These are phyloP conservation scores for Rubroboletus satanas DNA, from an alignment of 768 basidiomycete genomes.

Conservation along the genomic window DNA sequence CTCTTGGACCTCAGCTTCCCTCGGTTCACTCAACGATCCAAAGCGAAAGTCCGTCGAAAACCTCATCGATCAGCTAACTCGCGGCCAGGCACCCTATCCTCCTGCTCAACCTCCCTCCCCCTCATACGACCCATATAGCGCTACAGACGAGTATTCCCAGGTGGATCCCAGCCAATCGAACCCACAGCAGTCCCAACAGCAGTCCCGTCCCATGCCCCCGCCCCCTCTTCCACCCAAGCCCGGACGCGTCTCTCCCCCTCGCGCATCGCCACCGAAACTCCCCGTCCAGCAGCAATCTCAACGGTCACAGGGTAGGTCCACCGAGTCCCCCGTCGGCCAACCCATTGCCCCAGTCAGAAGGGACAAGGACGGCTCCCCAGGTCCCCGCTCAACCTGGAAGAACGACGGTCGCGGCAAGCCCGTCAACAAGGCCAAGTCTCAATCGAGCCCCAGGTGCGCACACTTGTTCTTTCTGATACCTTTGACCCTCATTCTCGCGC, in stretches of 20 bases:
- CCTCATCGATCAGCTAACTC: constrained; percentile 67
- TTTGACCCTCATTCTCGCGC: background rate
- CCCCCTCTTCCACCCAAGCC: constrained; percentile 65
- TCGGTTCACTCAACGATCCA: constrained; percentile 38
- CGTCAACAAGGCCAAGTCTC: constrained; percentile 41
- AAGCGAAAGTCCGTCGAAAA: constrained; percentile 85
- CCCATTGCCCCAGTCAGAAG: constrained; percentile 40
- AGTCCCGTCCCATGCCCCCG: constrained; percentile 41
- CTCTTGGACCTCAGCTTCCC: constrained; percentile 45
- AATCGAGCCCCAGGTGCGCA: constrained; percentile 56
- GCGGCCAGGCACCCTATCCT: constrained; percentile 36
- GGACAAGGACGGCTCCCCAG: constrained; percentile 72
- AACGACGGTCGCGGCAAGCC: constrained; percentile 38
- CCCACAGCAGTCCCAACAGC: constrained; percentile 25
- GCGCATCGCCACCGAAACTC: constrained; percentile 63
- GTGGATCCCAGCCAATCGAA: constrained; percentile 30
- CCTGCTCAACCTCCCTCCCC: constrained; percentile 37
- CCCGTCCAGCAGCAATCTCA: constrained; percentile 41
- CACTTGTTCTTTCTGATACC: background rate
- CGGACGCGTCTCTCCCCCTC: constrained; percentile 47
- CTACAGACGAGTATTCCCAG: constrained; percentile 46
- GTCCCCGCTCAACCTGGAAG: constrained; percentile 47
- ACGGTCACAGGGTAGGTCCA: constrained; percentile 45
- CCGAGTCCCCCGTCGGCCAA: constrained; percentile 47
- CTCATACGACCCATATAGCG: constrained; percentile 34